Evolutionary conservation across 352 stramenopile genomes (phyloP).

Genomic region (Globisporangium ultimum): DNA sequence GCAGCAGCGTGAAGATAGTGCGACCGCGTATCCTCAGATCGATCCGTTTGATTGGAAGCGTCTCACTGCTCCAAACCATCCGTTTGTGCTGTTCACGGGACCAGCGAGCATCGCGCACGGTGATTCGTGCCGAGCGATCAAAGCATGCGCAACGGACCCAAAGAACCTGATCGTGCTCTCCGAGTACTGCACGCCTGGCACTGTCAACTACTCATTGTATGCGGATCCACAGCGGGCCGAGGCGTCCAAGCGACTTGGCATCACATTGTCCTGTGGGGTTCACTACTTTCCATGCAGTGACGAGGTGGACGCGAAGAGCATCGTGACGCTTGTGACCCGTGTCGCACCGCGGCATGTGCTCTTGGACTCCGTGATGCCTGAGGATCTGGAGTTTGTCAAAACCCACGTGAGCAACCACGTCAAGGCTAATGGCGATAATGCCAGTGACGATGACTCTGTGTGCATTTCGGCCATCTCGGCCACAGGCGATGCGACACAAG

Average conservation of each 20-base stretch:
- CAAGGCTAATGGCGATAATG: slow-evolving; percentile 34
- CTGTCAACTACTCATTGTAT: slow-evolving; percentile 81
- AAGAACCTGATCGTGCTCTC: slow-evolving; percentile 86
- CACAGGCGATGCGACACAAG: slow-evolving; percentile 22
- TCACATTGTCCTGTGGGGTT: slow-evolving; percentile 66
- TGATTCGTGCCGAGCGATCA: slow-evolving; percentile 66
- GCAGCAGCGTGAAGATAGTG: slow-evolving; percentile 18
- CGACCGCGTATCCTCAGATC: slow-evolving; percentile 14
- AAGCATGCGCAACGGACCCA: slow-evolving; percentile 52
- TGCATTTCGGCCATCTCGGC: slow-evolving; percentile 22
- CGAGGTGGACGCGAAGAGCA: slow-evolving; percentile 83
- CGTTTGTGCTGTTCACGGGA: slow-evolving; percentile 79
- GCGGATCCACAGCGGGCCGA: slow-evolving; percentile 69
- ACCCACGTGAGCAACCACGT: slow-evolving; percentile 50
- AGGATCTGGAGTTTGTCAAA: slow-evolving; percentile 68
- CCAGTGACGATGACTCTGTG: slow-evolving; percentile 18
- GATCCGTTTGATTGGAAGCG: slow-evolving; percentile 71
- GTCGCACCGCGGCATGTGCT: slow-evolving; percentile 60
- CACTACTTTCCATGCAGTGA: slow-evolving; percentile 84
- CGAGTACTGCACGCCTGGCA: slow-evolving; percentile 75
- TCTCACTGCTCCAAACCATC: slow-evolving; percentile 34
- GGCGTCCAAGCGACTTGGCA: slow-evolving; percentile 67
- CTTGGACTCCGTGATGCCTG: slow-evolving; percentile 53
- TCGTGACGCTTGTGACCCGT: slow-evolving; percentile 66
- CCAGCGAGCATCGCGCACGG: slow-evolving; percentile 73